Conservation (phyloP, 2,329 filamentous ascomycete species). For the Ceratocystis cubensis region DNA sequence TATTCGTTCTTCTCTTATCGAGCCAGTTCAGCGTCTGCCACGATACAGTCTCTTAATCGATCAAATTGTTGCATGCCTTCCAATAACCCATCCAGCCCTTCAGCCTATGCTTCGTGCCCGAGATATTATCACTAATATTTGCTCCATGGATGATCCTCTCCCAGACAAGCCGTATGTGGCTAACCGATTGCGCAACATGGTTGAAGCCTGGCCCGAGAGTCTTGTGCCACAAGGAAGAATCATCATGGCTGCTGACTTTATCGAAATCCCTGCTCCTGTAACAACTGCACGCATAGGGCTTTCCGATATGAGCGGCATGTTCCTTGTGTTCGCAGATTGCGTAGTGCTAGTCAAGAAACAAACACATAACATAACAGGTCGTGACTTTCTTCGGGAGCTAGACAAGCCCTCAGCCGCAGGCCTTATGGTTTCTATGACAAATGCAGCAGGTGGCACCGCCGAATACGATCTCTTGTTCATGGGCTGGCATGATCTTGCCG, state of each 20-base stretch:
- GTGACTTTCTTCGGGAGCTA: slow-evolving; percentile 69
- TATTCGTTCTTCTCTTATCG: slow-evolving; percentile 82
- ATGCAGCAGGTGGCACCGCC: slow-evolving; percentile 47
- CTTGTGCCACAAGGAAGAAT: slow-evolving; percentile 65
- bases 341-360: slow-evolving; percentile 65
- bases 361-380: slow-evolving; percentile 51
- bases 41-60: slow-evolving; percentile 95
- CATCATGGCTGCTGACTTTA: slow-evolving; percentile 67
- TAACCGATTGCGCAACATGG: slow-evolving; percentile 60
- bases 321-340: slow-evolving; percentile 75
- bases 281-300: slow-evolving; percentile 11
- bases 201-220: slow-evolving; percentile 63
- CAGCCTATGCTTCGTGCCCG: slow-evolving; percentile 73
- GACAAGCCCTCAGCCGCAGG: slow-evolving; percentile 62
- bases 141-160: slow-evolving; percentile 67
- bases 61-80: slow-evolving; percentile 77
- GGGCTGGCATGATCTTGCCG: slow-evolving; percentile 56
- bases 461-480: slow-evolving; percentile 62
- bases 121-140: slow-evolving; percentile 92
- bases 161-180: slow-evolving; percentile 61
- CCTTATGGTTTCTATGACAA: slow-evolving; percentile 51
- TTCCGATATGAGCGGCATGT: slow-evolving; percentile 44
- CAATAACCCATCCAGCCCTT: slow-evolving; percentile 73
- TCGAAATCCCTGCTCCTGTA: slow-evolving; percentile 65
- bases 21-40: slow-evolving; percentile 86